These are phyloP conservation scores for Tetrahymena thermophila DNA, from an alignment of 73 alveolate species.

Conservation along the genomic window DNA sequence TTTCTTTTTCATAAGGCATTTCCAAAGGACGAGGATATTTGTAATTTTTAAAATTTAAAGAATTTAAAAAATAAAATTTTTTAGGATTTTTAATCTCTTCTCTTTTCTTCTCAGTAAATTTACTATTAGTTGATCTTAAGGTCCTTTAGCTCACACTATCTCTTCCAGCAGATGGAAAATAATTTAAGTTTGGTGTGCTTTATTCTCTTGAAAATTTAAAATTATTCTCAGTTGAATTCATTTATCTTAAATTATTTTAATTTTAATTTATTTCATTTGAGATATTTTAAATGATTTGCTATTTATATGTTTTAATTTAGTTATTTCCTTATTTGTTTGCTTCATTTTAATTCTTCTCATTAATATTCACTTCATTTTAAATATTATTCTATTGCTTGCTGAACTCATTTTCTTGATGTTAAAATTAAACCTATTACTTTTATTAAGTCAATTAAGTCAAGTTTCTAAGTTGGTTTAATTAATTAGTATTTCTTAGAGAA, in stretches of 20 bases:
- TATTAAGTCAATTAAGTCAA: neutral
- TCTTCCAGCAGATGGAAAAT: neutral
- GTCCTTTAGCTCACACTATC: neutral
- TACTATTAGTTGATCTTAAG: neutral
- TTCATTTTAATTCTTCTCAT: neutral
- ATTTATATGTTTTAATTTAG: too few species aligned
- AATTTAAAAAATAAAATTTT: neutral
- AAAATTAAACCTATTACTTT: neutral
- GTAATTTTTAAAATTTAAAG: neutral
- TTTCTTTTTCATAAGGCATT: neutral
- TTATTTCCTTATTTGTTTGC: neutral
- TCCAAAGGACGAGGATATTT: neutral
- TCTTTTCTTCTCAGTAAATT: neutral
- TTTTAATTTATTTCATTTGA: too few species aligned
- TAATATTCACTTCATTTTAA: neutral
- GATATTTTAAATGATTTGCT: neutral
- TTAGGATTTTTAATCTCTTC: neutral
- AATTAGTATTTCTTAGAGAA: neutral
- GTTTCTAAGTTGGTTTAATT: neutral
- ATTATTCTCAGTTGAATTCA: neutral
- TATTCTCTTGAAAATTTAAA: neutral
- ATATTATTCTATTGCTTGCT: neutral
- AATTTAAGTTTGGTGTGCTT: neutral
- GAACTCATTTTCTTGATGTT: neutral
- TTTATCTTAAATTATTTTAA: neutral